Base-by-base conservation (phyloP, 2,329 filamentous ascomycete species). In the Aspergillus sp. region DNA sequence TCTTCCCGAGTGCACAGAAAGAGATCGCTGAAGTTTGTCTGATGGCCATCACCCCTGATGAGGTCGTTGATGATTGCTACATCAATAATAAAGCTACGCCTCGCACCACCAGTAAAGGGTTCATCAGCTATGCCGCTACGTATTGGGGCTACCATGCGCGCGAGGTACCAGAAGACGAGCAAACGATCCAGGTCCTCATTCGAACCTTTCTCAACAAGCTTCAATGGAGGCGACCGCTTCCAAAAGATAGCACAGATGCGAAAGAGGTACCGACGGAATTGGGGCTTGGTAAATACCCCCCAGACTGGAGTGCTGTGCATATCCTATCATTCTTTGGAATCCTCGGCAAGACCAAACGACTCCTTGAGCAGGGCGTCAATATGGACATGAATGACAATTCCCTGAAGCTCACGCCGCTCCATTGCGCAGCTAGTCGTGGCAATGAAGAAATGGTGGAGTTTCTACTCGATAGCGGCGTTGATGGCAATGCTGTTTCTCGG, bases 151-250 rank as follows among this genome's bases (percentile, higher is more conserved):
- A 53, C 5, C 63, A 66, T 51, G 58, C 62, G 0, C 50, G 59
- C 0, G 55, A 64, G 6, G 54, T 60, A 1, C 20, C 49, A 1
- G 62, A 64, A 20, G 62, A 65, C 6, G 63, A 66, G 38, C 59
- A 57, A 22, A 61, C 62, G 0, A 60, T 51, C 3, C 61, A 64
- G 30, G 62, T 66, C 0, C 45, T 66, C 1, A 61, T 62, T 13
- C 50, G 49, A n/a, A 52, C 63, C 0, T 66, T 65, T n/a, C 49
- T 66, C 7, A 66, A 66, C 25, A 66, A 66, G 27, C 49, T 66
- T 5, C 48, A 46, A 2, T 66, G 63, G 63, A 54, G 62, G 46
- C 49, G 58, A 0, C 63, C 63, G 20, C 20, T 22, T 13, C 60
- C 60, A 1, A n/a, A 51, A 10, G 53, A 50, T 13, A 37, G 22